Base-by-base conservation (phyloP, 768 basidiomycete genomes). In the Rhizopogon vesiculosus region DNA sequence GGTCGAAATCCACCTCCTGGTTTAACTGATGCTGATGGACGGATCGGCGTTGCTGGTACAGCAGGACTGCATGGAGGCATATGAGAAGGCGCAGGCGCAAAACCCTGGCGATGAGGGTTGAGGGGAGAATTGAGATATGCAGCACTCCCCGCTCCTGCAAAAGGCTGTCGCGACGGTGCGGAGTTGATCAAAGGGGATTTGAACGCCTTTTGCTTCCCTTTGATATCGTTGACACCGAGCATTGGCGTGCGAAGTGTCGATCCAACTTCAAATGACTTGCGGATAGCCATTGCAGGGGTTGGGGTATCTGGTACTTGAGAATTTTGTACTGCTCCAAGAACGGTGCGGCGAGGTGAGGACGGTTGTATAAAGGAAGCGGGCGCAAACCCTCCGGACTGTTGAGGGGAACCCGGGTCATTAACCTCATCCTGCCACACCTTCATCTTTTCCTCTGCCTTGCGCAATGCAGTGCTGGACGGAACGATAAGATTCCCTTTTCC, bases 401-500 rank as follows among this genome's bases (percentile, higher is more conserved):
- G 38, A n/a, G 56, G 45, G 28, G 55, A 9, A 38, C 42, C 49
- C 45, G 52, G 39, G 43, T 67, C 62, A 33, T 55, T 43, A 10
- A 71, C 68, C n/a, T 76, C 74, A 42, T 74, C 71, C 39, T 74
- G 66, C 83, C 82, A 84, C 25, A 73, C 70, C 28, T 69, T 71
- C 63, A 84, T 71, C 59, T 74, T 80, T 42, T 77, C 77, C 66
- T 78, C 69, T 1, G 86, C 86, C 60, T 76, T 77, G 7, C 75
- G 78, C 7, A 87, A 64, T 1, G 86, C 82, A 22, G 70, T 70
- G 33, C 70, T 73, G 5, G 85, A 86, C 1, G 86, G 86, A 13
- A 68, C 64, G 18, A 84, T 62, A 9, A 74, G 59, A n/a, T 71
- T 69, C 42, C 77, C 71, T 72, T 66, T 3, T 67, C 66, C 19